Conservation (phyloP, 2,329 filamentous ascomycete genomes). For the Penicillium sp. region DNA sequence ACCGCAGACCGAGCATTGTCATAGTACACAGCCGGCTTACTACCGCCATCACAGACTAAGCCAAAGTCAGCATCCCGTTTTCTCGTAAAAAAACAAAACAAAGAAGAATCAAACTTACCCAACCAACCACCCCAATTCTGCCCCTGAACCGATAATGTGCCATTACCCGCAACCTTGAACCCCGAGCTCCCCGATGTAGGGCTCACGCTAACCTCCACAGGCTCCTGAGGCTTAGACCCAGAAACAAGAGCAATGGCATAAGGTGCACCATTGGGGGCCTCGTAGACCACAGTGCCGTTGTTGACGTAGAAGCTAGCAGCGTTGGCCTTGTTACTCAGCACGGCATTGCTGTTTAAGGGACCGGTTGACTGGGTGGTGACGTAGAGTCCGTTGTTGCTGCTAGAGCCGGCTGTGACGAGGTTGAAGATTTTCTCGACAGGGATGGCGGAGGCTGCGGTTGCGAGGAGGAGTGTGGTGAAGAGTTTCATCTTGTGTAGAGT, state of each 20-base stretch:
- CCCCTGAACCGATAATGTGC: conserved; percentile 2
- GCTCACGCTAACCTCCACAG: conserved; percentile 17
- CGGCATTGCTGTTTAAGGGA: conserved; percentile 15
- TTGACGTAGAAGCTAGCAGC: conserved; percentile 12
- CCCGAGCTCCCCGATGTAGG: conserved; percentile 12
- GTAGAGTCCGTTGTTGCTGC: conserved; percentile 16
- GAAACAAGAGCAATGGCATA: conserved; percentile 13
- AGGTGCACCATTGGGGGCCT: conserved; percentile 5
- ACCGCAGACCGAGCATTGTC: conserved; percentile 2
- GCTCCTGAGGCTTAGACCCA: conserved; percentile 6
- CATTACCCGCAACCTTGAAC: conserved; percentile 4
- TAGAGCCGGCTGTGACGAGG: conserved; percentile 15
- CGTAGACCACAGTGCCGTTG: conserved; percentile 14
- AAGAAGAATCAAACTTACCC: conserved; percentile 33
- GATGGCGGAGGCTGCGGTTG: conserved; percentile 25
- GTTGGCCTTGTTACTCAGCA: conserved; percentile 8
- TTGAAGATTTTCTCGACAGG: conserved; percentile 20
- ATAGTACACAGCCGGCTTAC: conserved; percentile 11
- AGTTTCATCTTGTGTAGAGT: conserved; percentile 26
- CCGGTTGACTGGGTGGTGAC: conserved; percentile 10
- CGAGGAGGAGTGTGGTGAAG: conserved; percentile 22
- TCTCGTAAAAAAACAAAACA: neutral
- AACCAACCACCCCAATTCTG: conserved; percentile 15
- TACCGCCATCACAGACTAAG: conserved; percentile 1
- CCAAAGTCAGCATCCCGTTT: neutral